Conservation (phyloP, 2,329 filamentous ascomycete genomes). For the Trichoderma lentiforme region DNA sequence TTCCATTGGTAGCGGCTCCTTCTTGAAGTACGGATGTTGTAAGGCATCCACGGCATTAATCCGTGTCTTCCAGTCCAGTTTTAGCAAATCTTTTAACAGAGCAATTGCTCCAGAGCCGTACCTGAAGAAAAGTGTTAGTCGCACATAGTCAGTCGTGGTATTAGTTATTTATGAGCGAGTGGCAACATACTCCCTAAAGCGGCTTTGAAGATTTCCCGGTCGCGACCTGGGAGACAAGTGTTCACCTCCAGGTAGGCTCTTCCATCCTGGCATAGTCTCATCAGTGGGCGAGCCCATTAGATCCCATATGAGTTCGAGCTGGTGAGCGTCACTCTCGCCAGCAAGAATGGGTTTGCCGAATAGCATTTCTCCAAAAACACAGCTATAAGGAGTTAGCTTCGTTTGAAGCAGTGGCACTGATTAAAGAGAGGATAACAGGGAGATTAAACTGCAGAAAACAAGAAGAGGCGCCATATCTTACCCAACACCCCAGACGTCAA, state of each 20-base stretch:
- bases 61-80: constrained; percentile 81
- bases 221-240: constrained; percentile 61
- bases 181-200: constrained; percentile 66
- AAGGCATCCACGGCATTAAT: constrained; percentile 94
- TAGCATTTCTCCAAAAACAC: constrained; percentile 98
- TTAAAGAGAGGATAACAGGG: not conserved
- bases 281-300: constrained; percentile 87
- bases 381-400: constrained; percentile 52
- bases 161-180: not conserved
- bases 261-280: constrained; percentile 90
- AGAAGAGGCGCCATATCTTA: constrained; percentile 41
- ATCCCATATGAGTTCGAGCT: constrained; percentile 91
- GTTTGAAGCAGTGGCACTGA: not conserved
- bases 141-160: not conserved
- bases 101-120: constrained; percentile 70
- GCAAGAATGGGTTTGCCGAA: constrained; percentile 87
- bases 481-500: constrained; percentile 98
- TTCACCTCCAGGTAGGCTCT: constrained; percentile 75
- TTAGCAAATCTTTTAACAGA: constrained; percentile 76
- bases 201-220: constrained; percentile 63
- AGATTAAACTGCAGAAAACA: not conserved
- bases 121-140: constrained; percentile 30
- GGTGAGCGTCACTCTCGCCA: constrained; percentile 83
- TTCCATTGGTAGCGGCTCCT: constrained; percentile 70
- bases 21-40: constrained; percentile 87